Conservation (phyloP, 2,329 filamentous ascomycete genomes). For the Fusarium armeniacum region DNA sequence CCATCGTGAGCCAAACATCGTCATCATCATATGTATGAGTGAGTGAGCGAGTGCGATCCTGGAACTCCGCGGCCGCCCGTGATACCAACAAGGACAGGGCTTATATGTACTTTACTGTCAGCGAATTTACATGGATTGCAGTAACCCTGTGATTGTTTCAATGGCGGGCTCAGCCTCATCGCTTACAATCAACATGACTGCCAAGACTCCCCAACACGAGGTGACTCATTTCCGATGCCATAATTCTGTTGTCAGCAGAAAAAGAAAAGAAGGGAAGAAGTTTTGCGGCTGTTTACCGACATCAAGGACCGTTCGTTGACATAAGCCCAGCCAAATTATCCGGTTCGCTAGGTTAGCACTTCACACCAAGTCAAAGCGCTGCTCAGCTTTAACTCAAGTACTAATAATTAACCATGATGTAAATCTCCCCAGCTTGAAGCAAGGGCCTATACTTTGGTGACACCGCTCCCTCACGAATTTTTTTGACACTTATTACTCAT, state of each 20-base stretch:
- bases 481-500: not conserved
- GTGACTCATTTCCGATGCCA: conserved; percentile 36
- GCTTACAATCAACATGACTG: conserved; percentile 14
- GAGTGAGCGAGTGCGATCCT: not conserved
- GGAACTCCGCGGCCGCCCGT: conserved; percentile 18
- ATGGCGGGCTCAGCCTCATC: conserved; percentile 29
- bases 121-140: not conserved
- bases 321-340: conserved; percentile 10
- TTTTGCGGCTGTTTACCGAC: conserved; percentile 1
- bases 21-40: conserved; percentile 8
- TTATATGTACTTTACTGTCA: not conserved
- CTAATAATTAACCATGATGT: conserved; percentile 17
- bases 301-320: conserved; percentile 28
- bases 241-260: conserved; percentile 28
- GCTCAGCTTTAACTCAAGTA: not conserved
- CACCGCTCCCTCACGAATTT: conserved; percentile 14
- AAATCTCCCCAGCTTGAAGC: conserved; percentile 2
- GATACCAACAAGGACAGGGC: not conserved
- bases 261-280: not conserved
- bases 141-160: conserved; percentile 10
- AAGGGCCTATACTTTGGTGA: conserved; percentile 26
- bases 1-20: conserved; percentile 3
- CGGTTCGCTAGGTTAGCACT: conserved; percentile 17
- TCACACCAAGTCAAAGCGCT: conserved; percentile 1
- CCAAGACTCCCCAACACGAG: conserved; percentile 26